Evolutionary conservation across 192 early-diverging fungal genomes (phyloP), one percentile per base, ranked within the genome.

Genomic region (Backusella circina): DNA sequence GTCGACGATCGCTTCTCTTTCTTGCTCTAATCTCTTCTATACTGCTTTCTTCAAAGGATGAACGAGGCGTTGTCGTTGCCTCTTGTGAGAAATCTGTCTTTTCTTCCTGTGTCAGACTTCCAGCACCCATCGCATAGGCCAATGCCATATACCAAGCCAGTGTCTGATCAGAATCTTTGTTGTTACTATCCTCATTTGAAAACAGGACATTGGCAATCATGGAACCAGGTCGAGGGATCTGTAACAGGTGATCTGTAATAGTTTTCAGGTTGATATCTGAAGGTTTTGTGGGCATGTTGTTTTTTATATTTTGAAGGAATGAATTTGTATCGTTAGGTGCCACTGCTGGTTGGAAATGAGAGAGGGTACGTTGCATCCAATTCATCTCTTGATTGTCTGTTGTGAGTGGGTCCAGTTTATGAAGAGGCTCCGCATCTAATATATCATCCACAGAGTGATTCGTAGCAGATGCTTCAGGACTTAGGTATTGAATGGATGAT

Each of bases 281-380:
- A 0, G 75, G 50, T 31, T 68, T 76, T 12, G 38, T 50, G 18
- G 69, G 67, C 9, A 69, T 76, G 30, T 70, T 67, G 15, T 67
- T 71, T 33, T 68, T 68, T 15, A 70, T 71, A 28, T 69, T 75
- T 44, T 75, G 66, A 38, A 73, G 47, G 57, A 73, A 73, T n/a
- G 67, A 68, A 61, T 51, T 51, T 28, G 68, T 38, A 57, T 73
- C 51, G 47, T 68, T 50, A 16, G 77, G 54, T 15, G 74, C n/a
- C n/a, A n/a, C n/a, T n/a, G n/a, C 44, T 7, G 71, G 78, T 21
- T 80, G 78, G 28, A 80, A 71, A 51, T 80, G 78, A 18, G 78
- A 75, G 18, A 80, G 36, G 0, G 78, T 80, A 7, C 78, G 78
- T 31, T 80, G 68, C 78, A 80, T 75, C 78, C 78, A 80, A 36